These are phyloP conservation scores for Chalciporus piperatoides DNA, from an alignment of 1,284 basidiomycete species.

Conservation along the genomic window DNA sequence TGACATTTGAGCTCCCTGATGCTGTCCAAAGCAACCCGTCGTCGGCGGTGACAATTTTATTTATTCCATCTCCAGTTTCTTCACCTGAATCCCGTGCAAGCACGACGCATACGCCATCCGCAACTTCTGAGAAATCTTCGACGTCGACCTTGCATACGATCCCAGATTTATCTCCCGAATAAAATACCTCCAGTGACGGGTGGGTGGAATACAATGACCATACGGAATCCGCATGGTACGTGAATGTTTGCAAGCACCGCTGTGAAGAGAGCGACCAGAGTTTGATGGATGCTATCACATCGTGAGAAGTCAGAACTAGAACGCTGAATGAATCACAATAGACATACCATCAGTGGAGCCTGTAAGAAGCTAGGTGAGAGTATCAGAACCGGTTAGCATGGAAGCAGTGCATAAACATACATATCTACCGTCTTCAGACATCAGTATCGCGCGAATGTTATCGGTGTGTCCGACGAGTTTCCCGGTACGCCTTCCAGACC, in stretches of 20 bases:
- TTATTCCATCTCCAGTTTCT: conserved; percentile 64
- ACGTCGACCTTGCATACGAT: conserved; percentile 89
- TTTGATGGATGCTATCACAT: conserved; percentile 66
- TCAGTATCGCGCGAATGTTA: conserved; percentile 86
- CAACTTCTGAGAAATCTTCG: conserved; percentile 74
- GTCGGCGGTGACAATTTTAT: conserved; percentile 81
- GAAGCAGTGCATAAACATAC: conserved; percentile 44
- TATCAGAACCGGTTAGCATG: conserved; percentile 17
- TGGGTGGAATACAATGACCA: conserved; percentile 92
- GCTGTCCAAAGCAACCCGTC: conserved; percentile 92
- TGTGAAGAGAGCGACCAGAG: conserved; percentile 91
- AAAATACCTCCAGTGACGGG: conserved; percentile 88
- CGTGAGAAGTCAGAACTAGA: conserved; percentile 9
- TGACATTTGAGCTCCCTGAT: conserved; percentile 75
- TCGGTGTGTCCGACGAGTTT: conserved; percentile 94
- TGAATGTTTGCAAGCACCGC: conserved; percentile 93
- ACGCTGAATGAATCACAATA: background rate
- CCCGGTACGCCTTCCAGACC: conserved; percentile 69
- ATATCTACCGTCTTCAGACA: conserved; percentile 88
- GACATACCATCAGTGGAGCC: conserved; percentile 80
- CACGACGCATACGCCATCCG: conserved; percentile 86
- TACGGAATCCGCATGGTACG: conserved; percentile 92
- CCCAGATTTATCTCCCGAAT: conserved; percentile 92
- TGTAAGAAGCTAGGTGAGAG: conserved; percentile 64
- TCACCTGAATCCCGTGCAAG: conserved; percentile 64